phyloP scores from a whole-genome alignment of 495 filamentous ascomycete genomes.

The Hypoxylon intermedium region DNA sequence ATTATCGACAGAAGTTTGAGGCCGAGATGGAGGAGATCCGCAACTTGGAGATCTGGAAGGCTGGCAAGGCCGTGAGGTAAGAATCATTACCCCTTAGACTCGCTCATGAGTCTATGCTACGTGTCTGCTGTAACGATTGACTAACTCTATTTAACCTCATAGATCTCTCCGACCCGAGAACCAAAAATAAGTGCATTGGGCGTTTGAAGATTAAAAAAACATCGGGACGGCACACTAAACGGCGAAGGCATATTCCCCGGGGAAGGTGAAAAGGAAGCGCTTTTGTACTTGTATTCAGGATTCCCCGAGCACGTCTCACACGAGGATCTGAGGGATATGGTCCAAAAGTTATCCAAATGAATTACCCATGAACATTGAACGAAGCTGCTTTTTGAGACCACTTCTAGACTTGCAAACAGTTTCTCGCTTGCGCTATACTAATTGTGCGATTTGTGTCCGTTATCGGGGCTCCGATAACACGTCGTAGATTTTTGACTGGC shows the following conservation, averaged over 20 bases:
- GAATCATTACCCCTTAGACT: conserved; percentile 27
- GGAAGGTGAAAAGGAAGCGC: conserved; percentile 26
- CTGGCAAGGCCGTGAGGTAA: conserved; percentile 93
- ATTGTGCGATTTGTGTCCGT: conserved; percentile 17
- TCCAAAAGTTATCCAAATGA: conserved; percentile 37
- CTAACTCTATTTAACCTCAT: conserved; percentile 38
- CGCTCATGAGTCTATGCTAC: background rate
- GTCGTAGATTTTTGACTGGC: conserved; percentile 33
- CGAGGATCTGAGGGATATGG: conserved; percentile 36
- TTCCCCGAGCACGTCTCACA: conserved; percentile 36
- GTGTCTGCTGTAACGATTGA: background rate
- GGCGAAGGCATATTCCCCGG: conserved; percentile 34
- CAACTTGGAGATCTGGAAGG: conserved; percentile 96
- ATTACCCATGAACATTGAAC: conserved; percentile 9
- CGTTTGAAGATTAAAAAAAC: conserved; percentile 31
- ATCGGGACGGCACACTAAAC: conserved; percentile 35
- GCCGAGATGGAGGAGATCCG: conserved; percentile 96
- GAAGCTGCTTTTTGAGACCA: conserved; percentile 17
- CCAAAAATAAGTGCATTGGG: conserved; percentile 69
- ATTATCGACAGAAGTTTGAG: conserved; percentile 97
- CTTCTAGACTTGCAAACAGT: background rate
- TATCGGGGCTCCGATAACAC: conserved; percentile 33
- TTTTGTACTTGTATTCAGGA: conserved; percentile 47
- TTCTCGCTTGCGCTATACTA: background rate
- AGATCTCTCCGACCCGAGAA: conserved; percentile 90